Evolutionary conservation across 2,329 filamentous ascomycete genomes (phyloP), one percentile per base, ranked within the genome.

Genomic region (Aspergillus unguis): DNA sequence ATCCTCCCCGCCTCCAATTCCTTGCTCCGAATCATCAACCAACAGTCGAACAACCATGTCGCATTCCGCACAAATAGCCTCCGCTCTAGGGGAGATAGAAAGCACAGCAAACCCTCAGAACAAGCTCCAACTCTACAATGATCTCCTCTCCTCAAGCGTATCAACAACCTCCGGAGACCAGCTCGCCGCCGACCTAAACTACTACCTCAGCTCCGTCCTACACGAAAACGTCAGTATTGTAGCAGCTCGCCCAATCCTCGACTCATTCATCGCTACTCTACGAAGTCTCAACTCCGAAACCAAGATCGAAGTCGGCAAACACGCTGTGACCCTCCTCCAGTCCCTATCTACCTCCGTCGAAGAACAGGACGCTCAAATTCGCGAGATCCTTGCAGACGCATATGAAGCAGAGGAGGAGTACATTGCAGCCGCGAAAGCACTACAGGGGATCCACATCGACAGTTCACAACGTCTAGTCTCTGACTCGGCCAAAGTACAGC

Each of bases 401-500:
- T 87, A 94, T 75, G 91, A 97, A 73, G 75, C 76, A 52, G 84
- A 88, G 59, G 90, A 96, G 44, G 90, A 96, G 69, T 95, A 87
- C 70, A 75, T 81, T 25, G 82, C 82, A 29, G 91, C 92, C 0
- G 94, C 94, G 28, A 85, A 85, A 66, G 79, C 83, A 7, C 81
- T 99, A 5, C 84, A 90, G 64, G 86, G 86, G 35, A 95, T 97
- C 62, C 88, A 91, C 32, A 85, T 97, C 43, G 92, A 99, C 68
- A 87, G 84, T 52, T 92, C 91, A 2, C 91, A 96, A 75, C 86
- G 92, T 44, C 85, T 88, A 52, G 85, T 96, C 33, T 84, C 85
- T 28, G 86, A 91, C 67, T 84, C 89, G 63, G 88, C 92, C 61
- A 92, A 91, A 73, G 90, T 90, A 6, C 80, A 80, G 50, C 83